phyloP scores from a whole-genome alignment of 2,329 filamentous ascomycete species.

The Neonectria coccinea region DNA sequence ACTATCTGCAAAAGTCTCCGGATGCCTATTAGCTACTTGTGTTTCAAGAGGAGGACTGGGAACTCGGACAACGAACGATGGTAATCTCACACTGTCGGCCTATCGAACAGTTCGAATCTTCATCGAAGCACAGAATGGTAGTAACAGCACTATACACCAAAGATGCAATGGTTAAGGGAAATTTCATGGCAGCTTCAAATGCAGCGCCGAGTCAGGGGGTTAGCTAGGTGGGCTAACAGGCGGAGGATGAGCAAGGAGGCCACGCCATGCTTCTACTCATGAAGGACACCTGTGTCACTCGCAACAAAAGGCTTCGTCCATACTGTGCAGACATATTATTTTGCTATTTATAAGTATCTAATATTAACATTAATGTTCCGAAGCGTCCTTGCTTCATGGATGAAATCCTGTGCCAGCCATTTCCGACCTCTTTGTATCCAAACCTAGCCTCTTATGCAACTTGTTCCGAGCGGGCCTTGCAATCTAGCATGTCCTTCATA shows the following conservation, averaged over 20 bases:
- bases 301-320: not conserved
- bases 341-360: slow-evolving; percentile 31
- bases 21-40: not conserved
- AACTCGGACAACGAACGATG: not conserved
- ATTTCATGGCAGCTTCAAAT: not conserved
- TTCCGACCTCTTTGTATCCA: slow-evolving; percentile 1
- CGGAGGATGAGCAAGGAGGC: not conserved
- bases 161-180: not conserved
- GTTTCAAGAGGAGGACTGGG: not conserved
- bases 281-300: not conserved
- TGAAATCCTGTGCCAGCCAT: slow-evolving; percentile 37
- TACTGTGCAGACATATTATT: not conserved
- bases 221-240: not conserved
- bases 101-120: not conserved
- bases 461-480: not conserved
- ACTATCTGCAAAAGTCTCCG: not conserved
- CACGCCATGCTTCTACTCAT: not conserved
- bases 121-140: not conserved
- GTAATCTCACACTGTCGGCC: not conserved
- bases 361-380: slow-evolving; percentile 45
- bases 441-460: slow-evolving; percentile 6
- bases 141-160: not conserved
- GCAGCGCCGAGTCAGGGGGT: not conserved
- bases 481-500: no score
- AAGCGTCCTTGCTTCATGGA: slow-evolving; percentile 38